Evolutionary conservation across 495 filamentous ascomycete species (phyloP), one percentile per base, ranked within the genome.

Genomic region (Ascobolus immersus): DNA sequence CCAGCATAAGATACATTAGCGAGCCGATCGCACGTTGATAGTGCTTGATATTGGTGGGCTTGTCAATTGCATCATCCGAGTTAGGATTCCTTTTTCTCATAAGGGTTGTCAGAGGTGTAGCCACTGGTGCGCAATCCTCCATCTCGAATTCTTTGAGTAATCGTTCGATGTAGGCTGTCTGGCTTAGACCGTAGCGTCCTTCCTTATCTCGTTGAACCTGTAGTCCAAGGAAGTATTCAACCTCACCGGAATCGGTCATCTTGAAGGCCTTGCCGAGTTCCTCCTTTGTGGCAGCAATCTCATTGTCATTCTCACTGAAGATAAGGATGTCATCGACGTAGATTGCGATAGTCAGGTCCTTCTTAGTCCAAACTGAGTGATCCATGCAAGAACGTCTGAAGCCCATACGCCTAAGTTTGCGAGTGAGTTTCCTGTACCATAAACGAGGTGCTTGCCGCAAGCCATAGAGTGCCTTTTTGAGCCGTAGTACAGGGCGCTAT

Each of bases 311-410:
- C 14, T 8, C 15, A 8, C 34, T 23, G 5, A 36, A 32, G n/a
- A 36, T 9, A 15, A 17, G 13, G 2, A 25, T 36, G 21, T 31
- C 24, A 29, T 36, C 34, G 15, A 36, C 34, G 30, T 36, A 23
- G 12, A 36, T n/a, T 9, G 21, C 14, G 1, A 36, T 4, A 29
- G 15, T 4, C 28, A 14, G 5, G 36, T 30, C 28, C 7, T 30
- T 30, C 28, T 6, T 9, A 5, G 5, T 6, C 28, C 28, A 30
- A 30, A 30, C 28, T 7, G 9, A 8, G 15, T 30, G 15, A 30
- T 30, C 28, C 9, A 6, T 9, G 7, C 6, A 5, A 10, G 15
- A 10, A 8, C 28, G 9, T 6, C 9, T 15, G 15, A 10, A 9
- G 6, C 8, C 14, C 9, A 5, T 14, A 6, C 6, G 6, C 15